Conservation (phyloP, 768 basidiomycete species). For the Tubosaeta sp. region DNA sequence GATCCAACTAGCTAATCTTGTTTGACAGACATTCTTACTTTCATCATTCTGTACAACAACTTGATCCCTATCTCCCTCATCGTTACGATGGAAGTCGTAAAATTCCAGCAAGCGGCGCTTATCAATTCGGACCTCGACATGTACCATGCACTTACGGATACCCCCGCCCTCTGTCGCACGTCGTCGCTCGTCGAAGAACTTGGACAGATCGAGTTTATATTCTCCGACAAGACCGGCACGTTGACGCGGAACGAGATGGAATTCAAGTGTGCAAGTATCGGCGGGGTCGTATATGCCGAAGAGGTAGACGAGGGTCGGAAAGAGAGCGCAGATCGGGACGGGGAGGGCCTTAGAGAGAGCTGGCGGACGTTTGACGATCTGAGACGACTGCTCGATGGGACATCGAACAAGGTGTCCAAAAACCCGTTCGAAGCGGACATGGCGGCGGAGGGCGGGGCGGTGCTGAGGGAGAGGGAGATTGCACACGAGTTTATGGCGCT, state of each 20-base stretch:
- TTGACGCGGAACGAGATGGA: slow-evolving; percentile 99
- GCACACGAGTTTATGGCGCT: slow-evolving; percentile 74
- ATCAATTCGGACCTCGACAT: slow-evolving; percentile 99
- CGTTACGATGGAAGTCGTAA: slow-evolving; percentile 99
- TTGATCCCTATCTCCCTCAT: slow-evolving; percentile 98
- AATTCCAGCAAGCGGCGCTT: slow-evolving; percentile 94
- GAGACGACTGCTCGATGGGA: slow-evolving; percentile 47
- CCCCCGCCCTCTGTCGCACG: slow-evolving; percentile 95
- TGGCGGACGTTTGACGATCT: slow-evolving; percentile 84
- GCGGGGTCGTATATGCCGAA: slow-evolving; percentile 85
- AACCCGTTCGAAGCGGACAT: slow-evolving; percentile 55
- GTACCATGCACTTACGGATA: slow-evolving; percentile 95
- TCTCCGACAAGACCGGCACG: slow-evolving; percentile 94
- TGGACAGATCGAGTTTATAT: slow-evolving; percentile 96
- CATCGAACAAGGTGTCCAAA: slow-evolving; percentile 19
- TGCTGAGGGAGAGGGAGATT: slow-evolving; percentile 43
- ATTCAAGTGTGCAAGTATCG: slow-evolving; percentile 86
- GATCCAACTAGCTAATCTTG: slow-evolving; percentile 6
- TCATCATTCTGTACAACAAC: slow-evolving; percentile 99
- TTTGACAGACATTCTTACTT: slow-evolving; percentile 84
- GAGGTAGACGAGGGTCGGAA: slow-evolving; percentile 82
- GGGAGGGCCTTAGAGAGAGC: slow-evolving; percentile 41
- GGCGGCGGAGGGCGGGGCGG: slow-evolving; percentile 2
- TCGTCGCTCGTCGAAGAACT: slow-evolving; percentile 98
- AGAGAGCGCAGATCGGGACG: slow-evolving; percentile 46